Percentiles rank a stretch among this genome's conserved stretches.
These are phyloP conservation scores for Colletotrichum gloeosporioides DNA, from an alignment of 2,329 filamentous ascomycete genomes.

Conservation along the genomic window DNA sequence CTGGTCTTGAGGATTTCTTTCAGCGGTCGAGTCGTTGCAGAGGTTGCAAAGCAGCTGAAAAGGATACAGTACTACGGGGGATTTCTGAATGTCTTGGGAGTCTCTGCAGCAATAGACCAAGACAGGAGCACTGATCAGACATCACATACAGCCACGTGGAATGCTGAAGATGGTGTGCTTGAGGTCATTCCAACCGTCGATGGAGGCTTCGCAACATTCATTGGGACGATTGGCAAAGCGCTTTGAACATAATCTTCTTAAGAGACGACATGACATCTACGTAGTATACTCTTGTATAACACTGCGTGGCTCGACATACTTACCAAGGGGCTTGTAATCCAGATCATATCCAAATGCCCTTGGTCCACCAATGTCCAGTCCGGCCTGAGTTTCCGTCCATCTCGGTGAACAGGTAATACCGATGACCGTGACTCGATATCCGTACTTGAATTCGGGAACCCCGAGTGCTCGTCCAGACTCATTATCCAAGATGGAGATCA, in stretches of 20 bases:
- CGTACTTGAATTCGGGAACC: slow-evolving; percentile 62
- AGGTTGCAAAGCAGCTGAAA: neutral
- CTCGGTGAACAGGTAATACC: slow-evolving; percentile 59
- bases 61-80: neutral
- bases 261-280: neutral
- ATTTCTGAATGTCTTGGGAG: neutral
- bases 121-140: neutral
- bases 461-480: slow-evolving; percentile 62
- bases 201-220: neutral
- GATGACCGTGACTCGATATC: slow-evolving; percentile 55
- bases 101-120: neutral
- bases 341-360: slow-evolving; percentile 42
- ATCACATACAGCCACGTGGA: neutral
- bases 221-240: neutral
- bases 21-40: neutral
- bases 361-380: slow-evolving; percentile 52
- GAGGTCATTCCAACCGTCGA: neutral
- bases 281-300: slow-evolving; percentile 45
- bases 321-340: slow-evolving; percentile 54
- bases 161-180: neutral
- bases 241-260: neutral
- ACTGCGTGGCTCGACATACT: slow-evolving; percentile 57
- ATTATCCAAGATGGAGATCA: slow-evolving; percentile 61
- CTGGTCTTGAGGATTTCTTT: neutral
- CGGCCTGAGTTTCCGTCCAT: slow-evolving; percentile 55